Evolutionary conservation across 306 rosid genomes (phyloP).

Genomic region (Rubus idaeus): DNA sequence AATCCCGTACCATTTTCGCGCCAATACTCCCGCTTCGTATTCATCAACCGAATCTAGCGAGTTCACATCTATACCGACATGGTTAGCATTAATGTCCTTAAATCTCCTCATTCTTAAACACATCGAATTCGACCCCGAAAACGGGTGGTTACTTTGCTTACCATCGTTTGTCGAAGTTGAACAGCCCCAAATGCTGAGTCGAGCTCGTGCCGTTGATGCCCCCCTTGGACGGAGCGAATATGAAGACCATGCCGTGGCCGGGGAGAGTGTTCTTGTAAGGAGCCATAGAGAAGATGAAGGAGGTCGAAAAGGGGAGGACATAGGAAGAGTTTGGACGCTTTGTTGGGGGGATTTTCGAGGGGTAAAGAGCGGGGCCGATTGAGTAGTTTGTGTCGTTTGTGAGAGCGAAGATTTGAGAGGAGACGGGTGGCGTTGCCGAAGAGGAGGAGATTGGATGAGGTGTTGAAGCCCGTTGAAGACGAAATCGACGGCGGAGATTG

Average conservation of each 20-base stretch:
- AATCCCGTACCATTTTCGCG: conserved; percentile 27
- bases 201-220: conserved; percentile 62
- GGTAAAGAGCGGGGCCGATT: conserved; percentile 69
- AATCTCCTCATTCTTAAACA: conserved; percentile 73
- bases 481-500: conserved; percentile 49
- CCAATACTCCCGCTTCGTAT: conserved; percentile 71
- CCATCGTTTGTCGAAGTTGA: conserved; percentile 59
- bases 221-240: conserved; percentile 50
- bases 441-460: conserved; percentile 44
- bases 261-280: conserved; percentile 51
- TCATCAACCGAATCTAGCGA: conserved; percentile 50
- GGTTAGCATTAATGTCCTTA: conserved; percentile 59
- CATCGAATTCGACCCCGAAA: conserved; percentile 80
- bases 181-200: conserved; percentile 60
- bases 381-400: conserved; percentile 57
- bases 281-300: conserved; percentile 76
- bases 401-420: conserved; percentile 56
- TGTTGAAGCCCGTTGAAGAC: conserved; percentile 74
- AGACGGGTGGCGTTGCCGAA: conserved; percentile 62
- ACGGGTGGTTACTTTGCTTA: conserved; percentile 40
- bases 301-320: conserved; percentile 67
- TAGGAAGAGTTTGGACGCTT: conserved; percentile 46
- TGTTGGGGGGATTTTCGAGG: conserved; percentile 42
- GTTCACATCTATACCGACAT: conserved; percentile 74
- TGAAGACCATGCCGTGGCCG: conserved; percentile 79